These are phyloP conservation scores for Camptophora hylomeconis DNA, from an alignment of 2,329 filamentous ascomycete species.

Conservation along the genomic window DNA sequence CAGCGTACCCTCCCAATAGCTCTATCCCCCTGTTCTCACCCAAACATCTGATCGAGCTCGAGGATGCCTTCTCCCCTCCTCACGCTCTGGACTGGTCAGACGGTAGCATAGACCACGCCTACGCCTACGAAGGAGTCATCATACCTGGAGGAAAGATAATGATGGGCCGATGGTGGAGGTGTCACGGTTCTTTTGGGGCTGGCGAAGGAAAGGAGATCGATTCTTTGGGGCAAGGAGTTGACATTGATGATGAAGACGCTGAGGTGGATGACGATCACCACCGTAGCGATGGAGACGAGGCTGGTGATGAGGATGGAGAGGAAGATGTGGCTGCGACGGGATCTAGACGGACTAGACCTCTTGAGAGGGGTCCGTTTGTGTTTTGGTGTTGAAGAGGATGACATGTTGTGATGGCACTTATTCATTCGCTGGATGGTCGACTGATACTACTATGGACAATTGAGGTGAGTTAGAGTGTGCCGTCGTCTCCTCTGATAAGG, in stretches of 20 bases:
- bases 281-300: not conserved
- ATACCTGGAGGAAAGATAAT: conserved; percentile 35
- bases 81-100: conserved; percentile 14
- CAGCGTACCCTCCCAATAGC: too few relatives aligned
- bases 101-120: conserved; percentile 22
- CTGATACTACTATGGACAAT: too few relatives aligned
- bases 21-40: conserved; percentile 2
- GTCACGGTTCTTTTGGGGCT: conserved; percentile 7
- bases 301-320: conserved; percentile 2
- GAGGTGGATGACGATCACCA: not conserved
- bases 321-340: conserved; percentile 3
- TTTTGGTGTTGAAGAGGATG: conserved; percentile 12
- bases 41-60: conserved; percentile 10
- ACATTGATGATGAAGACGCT: conserved; percentile 2
- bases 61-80: conserved; percentile 10
- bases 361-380: conserved; percentile 15
- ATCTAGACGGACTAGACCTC: conserved; percentile 1
- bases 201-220: conserved; percentile 10
- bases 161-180: conserved; percentile 37
- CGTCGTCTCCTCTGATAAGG: too few relatives aligned
- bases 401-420: too few relatives aligned
- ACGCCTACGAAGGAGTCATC: conserved; percentile 36
- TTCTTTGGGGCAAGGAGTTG: conserved; percentile 4
- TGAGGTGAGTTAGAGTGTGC: too few relatives aligned
- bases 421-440: too few relatives aligned